Percentiles rank a stretch among this genome's conserved stretches.
Conservation (phyloP, 2,329 filamentous ascomycete genomes). For the Arthrobotrys entomopaga region DNA sequence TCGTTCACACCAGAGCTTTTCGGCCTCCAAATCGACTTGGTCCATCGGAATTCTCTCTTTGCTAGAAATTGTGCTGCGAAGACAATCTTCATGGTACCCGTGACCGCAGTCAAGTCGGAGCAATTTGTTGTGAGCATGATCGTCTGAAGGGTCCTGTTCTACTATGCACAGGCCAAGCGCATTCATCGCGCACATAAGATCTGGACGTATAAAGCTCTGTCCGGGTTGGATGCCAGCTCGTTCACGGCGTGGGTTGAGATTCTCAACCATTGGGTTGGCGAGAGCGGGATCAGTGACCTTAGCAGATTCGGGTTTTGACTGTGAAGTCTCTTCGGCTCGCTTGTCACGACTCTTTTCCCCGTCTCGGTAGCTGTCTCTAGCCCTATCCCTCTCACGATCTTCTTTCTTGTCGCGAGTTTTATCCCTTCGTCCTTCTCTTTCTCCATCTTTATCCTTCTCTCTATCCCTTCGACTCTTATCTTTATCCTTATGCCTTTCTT, state of each 20-base stretch:
- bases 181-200: slow-evolving; percentile 47
- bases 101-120: slow-evolving; percentile 57
- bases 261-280: slow-evolving; percentile 45
- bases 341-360: slow-evolving; percentile 19
- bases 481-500: slow-evolving; percentile 23
- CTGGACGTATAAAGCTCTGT: slow-evolving; percentile 48
- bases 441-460: slow-evolving; percentile 7
- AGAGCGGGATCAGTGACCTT: slow-evolving; percentile 41
- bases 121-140: slow-evolving; percentile 47
- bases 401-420: slow-evolving; percentile 3
- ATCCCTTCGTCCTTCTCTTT: slow-evolving; percentile 9
- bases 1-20: slow-evolving; percentile 52
- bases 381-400: slow-evolving; percentile 16
- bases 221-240: slow-evolving; percentile 49
- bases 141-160: slow-evolving; percentile 36
- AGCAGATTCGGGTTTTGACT: slow-evolving; percentile 12
- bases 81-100: slow-evolving; percentile 57
- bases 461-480: slow-evolving; percentile 14
- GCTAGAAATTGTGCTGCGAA: slow-evolving; percentile 36
- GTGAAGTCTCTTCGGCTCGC: slow-evolving; percentile 23
- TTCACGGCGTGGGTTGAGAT: slow-evolving; percentile 34
- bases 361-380: slow-evolving; percentile 11
- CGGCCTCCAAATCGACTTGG: slow-evolving; percentile 45
- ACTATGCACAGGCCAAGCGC: slow-evolving; percentile 28
- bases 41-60: slow-evolving; percentile 41